Evolutionary conservation across 164 flowering plant genomes (phyloP), one percentile per base, ranked within the genome.

Genomic region (Berberis vulgaris): DNA sequence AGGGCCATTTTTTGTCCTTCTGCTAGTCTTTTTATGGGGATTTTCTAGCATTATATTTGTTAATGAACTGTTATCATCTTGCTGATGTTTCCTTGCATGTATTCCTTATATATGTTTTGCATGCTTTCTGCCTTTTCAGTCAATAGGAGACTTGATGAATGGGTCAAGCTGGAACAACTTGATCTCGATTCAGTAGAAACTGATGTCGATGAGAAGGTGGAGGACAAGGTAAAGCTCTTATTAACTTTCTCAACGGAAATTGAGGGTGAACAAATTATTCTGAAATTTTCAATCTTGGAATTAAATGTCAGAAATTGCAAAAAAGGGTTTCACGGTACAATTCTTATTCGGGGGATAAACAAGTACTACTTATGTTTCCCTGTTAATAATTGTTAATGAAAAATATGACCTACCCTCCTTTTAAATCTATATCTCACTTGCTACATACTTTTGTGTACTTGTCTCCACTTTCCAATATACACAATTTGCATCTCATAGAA

Each of bases 111-210:
- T 0, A 52, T 52, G 49, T 10, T 11, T 50, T 26, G 13, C 50
- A 47, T 41, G 41, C 8, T n/a, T 59, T 68, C 63, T 62, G 61
- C 11, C 39, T 64, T 63, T 70, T 10, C 79, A 92, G 98, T 89
- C 72, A 92, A 92, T 69, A 78, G 98, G 71, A 88, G 98, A 70
- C 94, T 89, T 76, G 98, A 93, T 81, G 97, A 93, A 61, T 93
- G 98, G 97, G 88, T 85, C 65, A 86, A 88, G 72, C 92, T 90
- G 68, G 98, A 93, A 9, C 98, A 93, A 65, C 96, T 94, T 65
- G 97, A 94, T 84, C 97, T 94, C 59, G 84, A 86, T 62, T 91
- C 98, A 2, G 96, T 91, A 12, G 95, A 86, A 78, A 70, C 96
- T 54, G 97, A 81, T 71, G 93, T 91, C 62, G 98, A 91, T 81